Conservation (phyloP, 176 grass and related monocot species). For the Ensete ventricosum region DNA sequence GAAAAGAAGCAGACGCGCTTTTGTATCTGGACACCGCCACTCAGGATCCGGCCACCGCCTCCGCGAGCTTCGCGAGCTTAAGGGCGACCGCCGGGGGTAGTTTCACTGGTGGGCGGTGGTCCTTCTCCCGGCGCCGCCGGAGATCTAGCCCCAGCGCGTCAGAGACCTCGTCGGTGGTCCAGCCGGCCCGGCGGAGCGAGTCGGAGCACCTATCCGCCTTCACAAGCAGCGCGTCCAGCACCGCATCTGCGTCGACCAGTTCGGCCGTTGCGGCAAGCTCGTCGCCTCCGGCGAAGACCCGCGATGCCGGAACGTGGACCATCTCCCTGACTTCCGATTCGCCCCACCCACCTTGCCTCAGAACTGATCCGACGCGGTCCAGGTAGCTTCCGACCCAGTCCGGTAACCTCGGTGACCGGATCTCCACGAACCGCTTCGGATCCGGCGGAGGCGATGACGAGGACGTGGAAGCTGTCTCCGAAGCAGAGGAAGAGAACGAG, state of each 20-base stretch:
- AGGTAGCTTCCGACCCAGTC: slow-evolving; percentile 81
- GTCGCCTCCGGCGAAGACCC: slow-evolving; percentile 49
- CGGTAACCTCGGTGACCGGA: slow-evolving; percentile 24
- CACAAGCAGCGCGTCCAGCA: slow-evolving; percentile 69
- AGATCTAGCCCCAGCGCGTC: slow-evolving; percentile 49
- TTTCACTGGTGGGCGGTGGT: slow-evolving; percentile 25
- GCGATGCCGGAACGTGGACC: slow-evolving; percentile 53
- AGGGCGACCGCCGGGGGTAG: slow-evolving; percentile 61
- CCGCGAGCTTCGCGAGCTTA: slow-evolving; percentile 66
- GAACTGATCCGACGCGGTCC: slow-evolving; percentile 51
- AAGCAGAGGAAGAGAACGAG: slow-evolving; percentile 18
- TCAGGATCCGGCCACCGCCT: slow-evolving; percentile 41
- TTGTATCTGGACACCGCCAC: slow-evolving; percentile 11
- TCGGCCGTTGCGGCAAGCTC: neutral
- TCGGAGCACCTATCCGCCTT: slow-evolving; percentile 68
- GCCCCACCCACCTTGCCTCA: slow-evolving; percentile 76
- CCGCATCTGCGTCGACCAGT: slow-evolving; percentile 35
- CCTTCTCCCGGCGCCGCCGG: slow-evolving; percentile 27
- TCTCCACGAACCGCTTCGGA: slow-evolving; percentile 4
- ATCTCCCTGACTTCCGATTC: slow-evolving; percentile 80
- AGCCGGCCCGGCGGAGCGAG: slow-evolving; percentile 69
- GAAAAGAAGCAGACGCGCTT: neutral
- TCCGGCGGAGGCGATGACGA: slow-evolving; percentile 3
- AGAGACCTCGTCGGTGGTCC: slow-evolving; percentile 82
- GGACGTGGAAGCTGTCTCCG: slow-evolving; percentile 20